phyloP scores from a whole-genome alignment of 2,329 filamentous ascomycete genomes.

The Drechslerella stenobrocha region DNA sequence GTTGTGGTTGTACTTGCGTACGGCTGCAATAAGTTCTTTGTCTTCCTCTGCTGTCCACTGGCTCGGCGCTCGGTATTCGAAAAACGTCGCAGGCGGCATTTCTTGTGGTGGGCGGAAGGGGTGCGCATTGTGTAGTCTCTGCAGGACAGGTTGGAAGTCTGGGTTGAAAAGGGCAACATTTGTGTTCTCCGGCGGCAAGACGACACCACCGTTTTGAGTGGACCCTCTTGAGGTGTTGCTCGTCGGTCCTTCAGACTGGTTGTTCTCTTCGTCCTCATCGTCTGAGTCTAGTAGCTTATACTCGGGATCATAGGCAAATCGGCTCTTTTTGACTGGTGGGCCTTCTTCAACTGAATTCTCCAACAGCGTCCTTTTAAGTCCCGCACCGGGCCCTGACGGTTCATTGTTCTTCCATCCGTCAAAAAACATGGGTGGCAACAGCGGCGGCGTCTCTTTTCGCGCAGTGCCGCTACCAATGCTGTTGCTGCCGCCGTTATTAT shows the following conservation, averaged over 20 bases:
- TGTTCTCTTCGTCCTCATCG: constrained; percentile 61
- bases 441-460: not conserved
- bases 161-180: constrained; percentile 86
- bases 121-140: constrained; percentile 85
- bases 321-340: constrained; percentile 73
- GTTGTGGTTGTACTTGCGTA: constrained; percentile 93
- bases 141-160: constrained; percentile 84
- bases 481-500: constrained; percentile 1
- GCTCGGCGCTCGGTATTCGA: constrained; percentile 80
- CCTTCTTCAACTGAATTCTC: constrained; percentile 66
- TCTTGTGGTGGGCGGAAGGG: constrained; percentile 92
- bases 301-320: constrained; percentile 70
- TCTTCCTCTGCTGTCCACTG: constrained; percentile 92
- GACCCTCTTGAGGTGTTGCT: constrained; percentile 18
- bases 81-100: constrained; percentile 90
- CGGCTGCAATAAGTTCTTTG: constrained; percentile 79
- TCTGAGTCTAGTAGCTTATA: constrained; percentile 63
- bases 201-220: constrained; percentile 50
- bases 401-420: constrained; percentile 46
- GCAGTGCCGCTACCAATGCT: not conserved
- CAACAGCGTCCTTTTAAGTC: constrained; percentile 40
- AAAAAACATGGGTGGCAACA: constrained; percentile 21
- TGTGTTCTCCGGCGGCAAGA: constrained; percentile 68
- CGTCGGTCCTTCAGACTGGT: constrained; percentile 51
- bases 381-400: constrained; percentile 26